phyloP scores from a whole-genome alignment of 345 rosid genomes.

The Theobroma cacao region DNA sequence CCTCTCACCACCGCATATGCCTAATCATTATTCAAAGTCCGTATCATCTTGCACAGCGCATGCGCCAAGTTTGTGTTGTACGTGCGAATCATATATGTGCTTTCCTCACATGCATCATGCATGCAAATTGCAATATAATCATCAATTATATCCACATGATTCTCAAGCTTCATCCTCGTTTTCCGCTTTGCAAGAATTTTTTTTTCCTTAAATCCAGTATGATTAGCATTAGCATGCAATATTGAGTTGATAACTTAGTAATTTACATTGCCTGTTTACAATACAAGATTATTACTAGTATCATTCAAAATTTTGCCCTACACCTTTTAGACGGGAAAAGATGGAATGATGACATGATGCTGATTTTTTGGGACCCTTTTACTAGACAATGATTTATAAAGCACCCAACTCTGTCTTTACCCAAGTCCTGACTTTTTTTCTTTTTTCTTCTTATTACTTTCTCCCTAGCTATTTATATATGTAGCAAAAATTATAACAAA shows the following conservation, averaged over 20 bases:
- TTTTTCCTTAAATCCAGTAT: not conserved
- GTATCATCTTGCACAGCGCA: not conserved
- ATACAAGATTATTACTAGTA: not conserved
- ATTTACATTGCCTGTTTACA: not conserved
- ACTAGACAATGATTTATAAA: not conserved
- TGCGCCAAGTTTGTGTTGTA: too few relatives aligned
- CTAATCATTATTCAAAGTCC: not conserved
- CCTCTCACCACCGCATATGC: not conserved
- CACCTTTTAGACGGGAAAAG: not conserved
- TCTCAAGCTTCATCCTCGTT: not conserved
- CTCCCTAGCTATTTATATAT: not conserved
- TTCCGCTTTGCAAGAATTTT: too few relatives aligned
- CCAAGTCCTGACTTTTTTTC: not conserved
- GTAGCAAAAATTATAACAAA: not conserved
- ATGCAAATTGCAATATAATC: not conserved
- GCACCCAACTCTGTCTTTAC: not conserved
- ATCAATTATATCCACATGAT: not conserved
- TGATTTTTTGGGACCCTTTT: constrained; percentile 3
- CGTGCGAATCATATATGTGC: not conserved
- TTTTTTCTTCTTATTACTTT: not conserved
- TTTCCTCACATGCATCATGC: not conserved
- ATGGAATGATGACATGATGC: not conserved
- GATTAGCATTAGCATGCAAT: not conserved
- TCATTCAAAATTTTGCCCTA: not conserved
- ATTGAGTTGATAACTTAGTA: not conserved